These are phyloP conservation scores for Leccinum truebloodii DNA, from an alignment of 768 basidiomycete species.

Conservation along the genomic window DNA sequence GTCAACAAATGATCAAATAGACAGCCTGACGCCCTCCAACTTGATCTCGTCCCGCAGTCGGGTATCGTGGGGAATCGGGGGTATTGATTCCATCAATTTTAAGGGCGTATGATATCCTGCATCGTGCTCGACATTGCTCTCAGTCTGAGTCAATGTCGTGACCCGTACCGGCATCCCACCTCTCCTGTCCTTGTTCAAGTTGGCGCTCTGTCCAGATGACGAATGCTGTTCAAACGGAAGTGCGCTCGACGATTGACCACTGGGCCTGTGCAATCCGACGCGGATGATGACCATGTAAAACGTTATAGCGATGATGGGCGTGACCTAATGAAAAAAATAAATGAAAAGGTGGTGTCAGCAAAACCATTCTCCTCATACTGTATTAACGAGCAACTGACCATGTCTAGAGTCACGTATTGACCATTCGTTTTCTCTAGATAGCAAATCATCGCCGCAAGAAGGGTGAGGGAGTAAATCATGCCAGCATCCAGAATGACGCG, in stretches of 20 bases:
- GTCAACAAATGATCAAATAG: background rate
- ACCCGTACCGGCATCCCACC: conserved; percentile 1
- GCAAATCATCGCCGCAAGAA: conserved; percentile 33
- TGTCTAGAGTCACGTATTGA: conserved; percentile 38
- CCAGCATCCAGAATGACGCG: conserved; percentile 40
- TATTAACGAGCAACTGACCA: conserved; percentile 25
- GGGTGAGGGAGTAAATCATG: conserved; percentile 37
- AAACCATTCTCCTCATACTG: background rate
- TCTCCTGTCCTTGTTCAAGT: background rate
- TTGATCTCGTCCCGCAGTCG: background rate
- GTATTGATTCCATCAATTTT: background rate
- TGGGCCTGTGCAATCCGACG: conserved; percentile 24
- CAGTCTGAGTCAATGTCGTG: conserved; percentile 1
- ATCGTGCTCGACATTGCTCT: conserved; percentile 1
- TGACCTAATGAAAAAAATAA: conserved; percentile 23
- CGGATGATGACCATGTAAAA: conserved; percentile 47
- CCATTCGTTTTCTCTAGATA: conserved; percentile 30
- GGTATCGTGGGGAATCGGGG: background rate
- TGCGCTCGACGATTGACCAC: background rate
- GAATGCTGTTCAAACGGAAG: background rate
- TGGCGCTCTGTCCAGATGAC: background rate
- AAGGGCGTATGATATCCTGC: background rate
- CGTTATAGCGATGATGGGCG: conserved; percentile 42
- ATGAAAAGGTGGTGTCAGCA: background rate
- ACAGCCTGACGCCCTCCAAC: background rate